These are phyloP conservation scores for Tylopilus rubrobrunneus DNA, from an alignment of 768 basidiomycete genomes.

Conservation along the genomic window DNA sequence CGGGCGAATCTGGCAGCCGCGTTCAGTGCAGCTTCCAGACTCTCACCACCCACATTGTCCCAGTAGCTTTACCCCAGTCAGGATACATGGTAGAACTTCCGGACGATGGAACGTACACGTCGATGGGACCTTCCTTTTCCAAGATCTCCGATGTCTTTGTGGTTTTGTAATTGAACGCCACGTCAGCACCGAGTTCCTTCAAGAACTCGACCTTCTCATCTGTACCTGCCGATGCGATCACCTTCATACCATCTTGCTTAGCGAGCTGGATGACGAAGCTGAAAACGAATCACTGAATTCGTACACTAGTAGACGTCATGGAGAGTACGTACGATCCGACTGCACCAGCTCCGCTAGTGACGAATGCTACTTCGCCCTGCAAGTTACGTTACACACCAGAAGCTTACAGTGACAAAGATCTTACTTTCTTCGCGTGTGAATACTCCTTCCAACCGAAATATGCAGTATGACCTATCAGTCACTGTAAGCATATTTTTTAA, in stretches of 20 bases:
- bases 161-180: constrained; percentile 39
- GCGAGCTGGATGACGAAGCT: constrained; percentile 51
- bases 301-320: background rate
- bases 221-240: constrained; percentile 67
- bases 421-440: constrained; percentile 23
- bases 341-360: constrained; percentile 42
- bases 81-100: background rate
- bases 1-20: constrained; percentile 42
- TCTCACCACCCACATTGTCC: constrained; percentile 55
- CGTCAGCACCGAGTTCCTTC: constrained; percentile 60
- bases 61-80: constrained; percentile 10
- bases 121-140: constrained; percentile 33
- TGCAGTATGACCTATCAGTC: constrained; percentile 18
- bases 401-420: background rate
- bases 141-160: background rate
- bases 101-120: constrained; percentile 34
- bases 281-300: background rate
- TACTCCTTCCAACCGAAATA: constrained; percentile 17
- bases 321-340: constrained; percentile 54
- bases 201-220: constrained; percentile 71
- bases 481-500: background rate
- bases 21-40: constrained; percentile 51
- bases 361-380: constrained; percentile 48
- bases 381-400: background rate
- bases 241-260: constrained; percentile 52